Conservation (phyloP, 352 stramenopile genomes). For the Phytophthora citricola region DNA sequence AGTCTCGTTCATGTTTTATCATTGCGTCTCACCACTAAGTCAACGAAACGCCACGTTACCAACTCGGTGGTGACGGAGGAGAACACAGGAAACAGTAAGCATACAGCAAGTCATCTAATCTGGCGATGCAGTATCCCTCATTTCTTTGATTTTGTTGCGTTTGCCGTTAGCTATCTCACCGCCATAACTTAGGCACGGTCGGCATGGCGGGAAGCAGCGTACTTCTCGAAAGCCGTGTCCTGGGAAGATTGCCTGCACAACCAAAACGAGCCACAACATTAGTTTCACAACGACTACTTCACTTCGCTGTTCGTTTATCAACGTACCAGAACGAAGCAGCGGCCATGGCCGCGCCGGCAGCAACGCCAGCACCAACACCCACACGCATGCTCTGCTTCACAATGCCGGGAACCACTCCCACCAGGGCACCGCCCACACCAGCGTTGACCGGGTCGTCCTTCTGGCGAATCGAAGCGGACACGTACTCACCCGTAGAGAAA, state of each 20-base stretch:
- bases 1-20: conserved; percentile 14
- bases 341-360: conserved; percentile 51
- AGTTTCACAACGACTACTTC: background rate
- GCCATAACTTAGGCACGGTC: conserved; percentile 54
- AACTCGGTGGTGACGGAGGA: conserved; percentile 1
- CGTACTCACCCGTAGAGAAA: conserved; percentile 75
- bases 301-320: background rate
- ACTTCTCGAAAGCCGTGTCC: conserved; percentile 73
- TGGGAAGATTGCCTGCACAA: conserved; percentile 50
- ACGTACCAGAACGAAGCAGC: conserved; percentile 76
- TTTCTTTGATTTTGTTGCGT: conserved; percentile 27
- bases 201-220: conserved; percentile 51
- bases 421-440: conserved; percentile 64
- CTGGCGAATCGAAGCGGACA: conserved; percentile 68
- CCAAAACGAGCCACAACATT: conserved; percentile 1
- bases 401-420: conserved; percentile 74
- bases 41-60: background rate
- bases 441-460: conserved; percentile 79
- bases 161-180: conserved; percentile 11
- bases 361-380: conserved; percentile 54
- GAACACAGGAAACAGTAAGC: conserved; percentile 3
- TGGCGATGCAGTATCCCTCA: conserved; percentile 11
- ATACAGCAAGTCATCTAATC: conserved; percentile 8
- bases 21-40: background rate
- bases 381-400: conserved; percentile 82